A percentile compares a stretch with the other conserved stretches of the same genome.
phyloP scores from a whole-genome alignment of 2,329 filamentous ascomycete genomes.

The Myriosclerotinia duriaeana region DNA sequence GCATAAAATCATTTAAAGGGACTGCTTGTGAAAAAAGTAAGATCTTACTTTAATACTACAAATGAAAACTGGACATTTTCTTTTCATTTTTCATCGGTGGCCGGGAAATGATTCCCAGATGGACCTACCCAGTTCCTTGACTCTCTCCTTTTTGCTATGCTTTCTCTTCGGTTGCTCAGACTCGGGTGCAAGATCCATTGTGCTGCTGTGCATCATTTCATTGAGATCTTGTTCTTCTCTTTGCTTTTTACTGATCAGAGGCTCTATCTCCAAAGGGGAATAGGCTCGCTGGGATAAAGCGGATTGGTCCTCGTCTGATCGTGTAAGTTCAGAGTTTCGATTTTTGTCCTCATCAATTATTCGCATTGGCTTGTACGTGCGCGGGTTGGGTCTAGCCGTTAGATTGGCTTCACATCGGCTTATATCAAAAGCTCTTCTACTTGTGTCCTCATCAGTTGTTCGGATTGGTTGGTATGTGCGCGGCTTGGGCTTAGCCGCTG shows the following conservation, averaged over 20 bases:
- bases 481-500: too few relatives aligned
- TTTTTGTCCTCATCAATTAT: too few relatives aligned
- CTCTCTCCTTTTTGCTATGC: neutral
- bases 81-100: neutral
- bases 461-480: too few relatives aligned
- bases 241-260: neutral
- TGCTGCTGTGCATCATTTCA: neutral
- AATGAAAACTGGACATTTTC: neutral
- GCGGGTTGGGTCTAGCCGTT: too few relatives aligned
- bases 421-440: too few relatives aligned
- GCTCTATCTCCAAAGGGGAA: neutral
- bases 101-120: conserved; percentile 3
- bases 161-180: neutral
- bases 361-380: too few relatives aligned
- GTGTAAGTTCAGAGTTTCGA: too few relatives aligned
- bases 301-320: neutral
- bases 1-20: neutral
- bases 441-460: too few relatives aligned
- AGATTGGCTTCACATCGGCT: too few relatives aligned
- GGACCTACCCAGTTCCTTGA: neutral
- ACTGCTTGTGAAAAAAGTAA: neutral
- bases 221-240: neutral
- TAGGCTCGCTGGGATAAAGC: neutral
- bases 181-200: neutral
- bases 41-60: neutral